Evolutionary conservation across 1,284 basidiomycete species (phyloP).

Genomic region (Hymenochaete sp.): DNA sequence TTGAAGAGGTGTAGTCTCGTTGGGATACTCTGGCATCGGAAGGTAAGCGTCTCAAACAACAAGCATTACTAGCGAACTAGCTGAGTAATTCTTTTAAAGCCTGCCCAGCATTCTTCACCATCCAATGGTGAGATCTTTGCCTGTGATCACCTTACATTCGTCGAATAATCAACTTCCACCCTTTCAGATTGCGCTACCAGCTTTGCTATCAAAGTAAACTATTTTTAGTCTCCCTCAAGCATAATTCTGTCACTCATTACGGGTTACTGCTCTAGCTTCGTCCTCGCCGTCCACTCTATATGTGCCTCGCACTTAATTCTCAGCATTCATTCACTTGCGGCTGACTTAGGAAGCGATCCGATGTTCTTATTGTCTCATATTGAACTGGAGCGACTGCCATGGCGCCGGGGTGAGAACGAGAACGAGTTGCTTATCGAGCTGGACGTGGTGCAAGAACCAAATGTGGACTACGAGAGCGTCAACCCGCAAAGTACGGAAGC

Average conservation of each 20-base stretch:
- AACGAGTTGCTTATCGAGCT: constrained; percentile 26
- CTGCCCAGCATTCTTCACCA: neutral
- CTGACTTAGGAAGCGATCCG: constrained; percentile 23
- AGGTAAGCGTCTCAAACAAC: neutral
- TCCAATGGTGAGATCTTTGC: neutral
- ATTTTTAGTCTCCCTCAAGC: neutral
- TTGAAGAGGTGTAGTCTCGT: too few relatives aligned
- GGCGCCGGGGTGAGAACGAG: constrained; percentile 21
- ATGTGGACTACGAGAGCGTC: too few relatives aligned
- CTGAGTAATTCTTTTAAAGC: neutral
- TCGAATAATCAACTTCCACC: too few relatives aligned
- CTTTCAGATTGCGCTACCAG: constrained; percentile 21
- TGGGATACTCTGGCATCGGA: constrained; percentile 5
- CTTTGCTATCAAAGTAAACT: constrained; percentile 23
- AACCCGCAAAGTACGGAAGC: too few relatives aligned
- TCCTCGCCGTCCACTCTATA: constrained; percentile 22
- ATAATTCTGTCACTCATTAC: neutral
- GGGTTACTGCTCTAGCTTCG: constrained; percentile 14
- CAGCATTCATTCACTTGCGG: constrained; percentile 26
- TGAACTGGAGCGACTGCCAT: constrained; percentile 26
- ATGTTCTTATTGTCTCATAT: constrained; percentile 26
- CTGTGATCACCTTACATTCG: neutral
- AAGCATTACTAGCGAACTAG: neutral
- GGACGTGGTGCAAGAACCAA: too few relatives aligned
- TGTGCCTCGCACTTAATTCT: constrained; percentile 28